These are phyloP conservation scores for Echria macrotheca DNA, from an alignment of 495 filamentous ascomycete species.

Conservation along the genomic window DNA sequence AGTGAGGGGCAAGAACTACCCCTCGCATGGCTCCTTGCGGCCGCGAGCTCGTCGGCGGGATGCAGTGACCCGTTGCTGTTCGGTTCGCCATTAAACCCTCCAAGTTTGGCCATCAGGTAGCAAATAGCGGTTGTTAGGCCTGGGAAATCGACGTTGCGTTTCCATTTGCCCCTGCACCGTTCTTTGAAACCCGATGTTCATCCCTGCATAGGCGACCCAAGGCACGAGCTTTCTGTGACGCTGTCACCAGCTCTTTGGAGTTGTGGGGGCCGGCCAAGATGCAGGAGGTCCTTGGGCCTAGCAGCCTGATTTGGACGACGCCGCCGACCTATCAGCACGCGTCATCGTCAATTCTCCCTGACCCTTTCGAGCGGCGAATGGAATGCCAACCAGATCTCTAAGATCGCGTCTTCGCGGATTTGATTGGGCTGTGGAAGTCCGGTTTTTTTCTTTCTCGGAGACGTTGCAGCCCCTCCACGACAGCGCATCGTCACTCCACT, in stretches of 20 bases:
- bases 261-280: slow-evolving; percentile 2
- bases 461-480: background rate
- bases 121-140: no score
- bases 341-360: slow-evolving; percentile 3
- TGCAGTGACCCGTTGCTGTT: no score
- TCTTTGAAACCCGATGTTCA: slow-evolving; percentile 17
- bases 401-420: slow-evolving; percentile 6
- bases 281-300: slow-evolving; percentile 12
- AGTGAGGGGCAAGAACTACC: no score
- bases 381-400: slow-evolving; percentile 14
- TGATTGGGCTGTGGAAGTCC: slow-evolving; percentile 12
- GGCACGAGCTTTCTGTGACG: background rate
- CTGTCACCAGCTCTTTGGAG: background rate
- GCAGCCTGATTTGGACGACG: slow-evolving; percentile 19
- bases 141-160: no score
- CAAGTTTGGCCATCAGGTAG: no score
- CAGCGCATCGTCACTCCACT: slow-evolving; percentile 1
- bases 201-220: slow-evolving; percentile 17
- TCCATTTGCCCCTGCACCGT: slow-evolving; percentile 10
- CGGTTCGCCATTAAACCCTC: no score
- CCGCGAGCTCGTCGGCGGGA: no score
- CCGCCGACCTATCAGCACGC: slow-evolving; percentile 21
- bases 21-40: no score
- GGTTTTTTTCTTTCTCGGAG: background rate
- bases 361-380: slow-evolving; percentile 10